Conservation (phyloP, 176 grass and related monocot species). For the Metroxylon sagu region DNA sequence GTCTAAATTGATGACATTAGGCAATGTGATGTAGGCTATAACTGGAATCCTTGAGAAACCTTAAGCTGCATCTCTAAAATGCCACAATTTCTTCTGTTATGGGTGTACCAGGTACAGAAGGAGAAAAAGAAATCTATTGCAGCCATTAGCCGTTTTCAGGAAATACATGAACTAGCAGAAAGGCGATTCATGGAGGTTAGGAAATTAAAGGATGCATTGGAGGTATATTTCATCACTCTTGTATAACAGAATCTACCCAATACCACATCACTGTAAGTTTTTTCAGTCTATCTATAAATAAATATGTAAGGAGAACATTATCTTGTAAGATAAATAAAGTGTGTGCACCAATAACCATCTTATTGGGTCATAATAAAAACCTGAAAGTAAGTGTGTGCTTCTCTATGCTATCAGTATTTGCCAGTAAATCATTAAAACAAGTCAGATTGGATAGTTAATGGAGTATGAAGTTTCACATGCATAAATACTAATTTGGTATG, state of each 20-base stretch:
- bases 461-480: too few relatives aligned
- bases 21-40: not conserved
- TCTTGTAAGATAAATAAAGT: too few relatives aligned
- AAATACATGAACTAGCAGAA: slow-evolving; percentile 54
- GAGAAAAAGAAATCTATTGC: slow-evolving; percentile 51
- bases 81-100: not conserved
- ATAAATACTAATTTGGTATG: too few relatives aligned
- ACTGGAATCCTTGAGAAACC: not conserved
- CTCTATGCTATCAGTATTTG: too few relatives aligned
- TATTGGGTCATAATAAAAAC: too few relatives aligned
- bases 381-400: too few relatives aligned
- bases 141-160: slow-evolving; percentile 43
- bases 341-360: too few relatives aligned
- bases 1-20: too few relatives aligned
- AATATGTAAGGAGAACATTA: too few relatives aligned
- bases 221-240: slow-evolving; percentile 37
- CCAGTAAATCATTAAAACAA: too few relatives aligned
- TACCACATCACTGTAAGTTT: not conserved
- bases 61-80: not conserved
- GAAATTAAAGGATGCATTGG: slow-evolving; percentile 53
- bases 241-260: not conserved
- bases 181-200: slow-evolving; percentile 54
- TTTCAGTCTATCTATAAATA: not conserved
- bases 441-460: too few relatives aligned
- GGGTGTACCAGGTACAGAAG: slow-evolving; percentile 39